Conservation (phyloP, 495 filamentous ascomycete species). For the Lasiosphaeria miniovina region DNA sequence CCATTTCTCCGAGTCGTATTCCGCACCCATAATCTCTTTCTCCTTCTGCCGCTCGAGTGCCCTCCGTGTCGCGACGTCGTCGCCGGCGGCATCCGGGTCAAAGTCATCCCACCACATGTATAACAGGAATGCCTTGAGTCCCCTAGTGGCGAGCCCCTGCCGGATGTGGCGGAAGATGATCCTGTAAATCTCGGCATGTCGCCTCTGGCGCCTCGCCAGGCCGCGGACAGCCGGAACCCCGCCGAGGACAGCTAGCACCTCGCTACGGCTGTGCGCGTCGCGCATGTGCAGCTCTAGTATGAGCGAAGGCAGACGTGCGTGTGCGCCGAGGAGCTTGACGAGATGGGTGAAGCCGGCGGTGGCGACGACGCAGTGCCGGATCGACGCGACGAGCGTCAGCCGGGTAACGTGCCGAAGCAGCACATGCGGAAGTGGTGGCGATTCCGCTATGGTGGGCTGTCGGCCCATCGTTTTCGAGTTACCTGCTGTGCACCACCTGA, state of each 20-base stretch:
- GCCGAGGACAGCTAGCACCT: background rate
- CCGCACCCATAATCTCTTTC: constrained; percentile 3
- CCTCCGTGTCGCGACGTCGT: constrained; percentile 1
- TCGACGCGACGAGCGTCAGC: constrained; percentile 3
- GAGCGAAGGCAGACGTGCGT: constrained; percentile 2
- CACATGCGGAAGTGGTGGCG: background rate
- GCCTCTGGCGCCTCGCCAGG: background rate
- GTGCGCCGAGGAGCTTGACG: background rate
- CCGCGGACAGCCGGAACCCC: background rate
- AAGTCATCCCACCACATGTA: constrained; percentile 3
- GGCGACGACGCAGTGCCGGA: background rate
- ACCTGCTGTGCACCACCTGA: background rate
- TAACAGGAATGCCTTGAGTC: constrained; percentile 1
- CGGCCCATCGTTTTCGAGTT: background rate
- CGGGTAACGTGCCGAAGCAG: constrained; percentile 1
- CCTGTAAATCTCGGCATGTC: background rate
- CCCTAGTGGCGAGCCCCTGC: background rate
- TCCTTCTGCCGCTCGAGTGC: constrained; percentile 2
- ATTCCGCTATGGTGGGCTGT: background rate
- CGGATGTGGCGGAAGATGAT: background rate
- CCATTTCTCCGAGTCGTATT: constrained; percentile 5
- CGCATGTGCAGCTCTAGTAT: background rate
- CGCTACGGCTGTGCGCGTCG: background rate
- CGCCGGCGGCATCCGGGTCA: background rate
- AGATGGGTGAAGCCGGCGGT: background rate